Percentiles rank a stretch among this genome's conserved stretches.
Evolutionary conservation across 1,284 basidiomycete genomes (phyloP).

Genomic region (Tilletia horrida): DNA sequence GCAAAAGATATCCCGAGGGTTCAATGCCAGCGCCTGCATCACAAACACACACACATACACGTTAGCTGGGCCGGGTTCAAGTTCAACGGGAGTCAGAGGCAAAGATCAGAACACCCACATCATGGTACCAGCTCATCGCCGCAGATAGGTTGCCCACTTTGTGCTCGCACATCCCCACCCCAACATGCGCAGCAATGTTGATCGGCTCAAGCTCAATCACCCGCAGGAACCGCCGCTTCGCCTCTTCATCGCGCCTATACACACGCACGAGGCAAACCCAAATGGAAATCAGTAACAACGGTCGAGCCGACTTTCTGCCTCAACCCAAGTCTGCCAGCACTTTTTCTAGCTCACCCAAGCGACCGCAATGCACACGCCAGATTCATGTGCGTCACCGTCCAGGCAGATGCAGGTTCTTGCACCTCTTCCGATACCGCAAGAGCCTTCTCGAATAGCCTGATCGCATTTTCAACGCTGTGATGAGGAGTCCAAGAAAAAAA

Average conservation of each 20-base stretch:
- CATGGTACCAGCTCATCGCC: slow-evolving; percentile 46
- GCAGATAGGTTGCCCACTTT: slow-evolving; percentile 36
- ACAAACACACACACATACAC: no score
- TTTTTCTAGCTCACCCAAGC: slow-evolving; percentile 20
- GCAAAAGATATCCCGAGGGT: slow-evolving; percentile 34
- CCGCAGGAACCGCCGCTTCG: slow-evolving; percentile 28
- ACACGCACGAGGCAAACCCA: slow-evolving; percentile 28
- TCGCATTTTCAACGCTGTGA: slow-evolving; percentile 67
- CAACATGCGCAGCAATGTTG: slow-evolving; percentile 37
- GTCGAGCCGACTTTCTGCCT: no score
- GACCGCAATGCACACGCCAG: slow-evolving; percentile 32
- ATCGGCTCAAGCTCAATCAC: slow-evolving; percentile 47
- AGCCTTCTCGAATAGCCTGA: slow-evolving; percentile 56
- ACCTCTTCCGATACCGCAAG: slow-evolving; percentile 65
- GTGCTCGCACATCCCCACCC: slow-evolving; percentile 45
- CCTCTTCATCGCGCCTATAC: slow-evolving; percentile 26
- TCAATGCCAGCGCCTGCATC: slow-evolving; percentile 31
- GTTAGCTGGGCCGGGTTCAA: slow-evolving; percentile 14
- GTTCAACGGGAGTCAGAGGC: not conserved
- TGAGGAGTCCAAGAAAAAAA: no score
- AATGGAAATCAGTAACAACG: not conserved
- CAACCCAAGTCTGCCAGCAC: no score
- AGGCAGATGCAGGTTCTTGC: slow-evolving; percentile 75
- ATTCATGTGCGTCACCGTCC: slow-evolving; percentile 76
- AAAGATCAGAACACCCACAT: slow-evolving; percentile 20